Evolutionary conservation across 2,329 filamentous ascomycete species (phyloP), one percentile per base, ranked within the genome.

Genomic region (Claviceps pazoutovae): DNA sequence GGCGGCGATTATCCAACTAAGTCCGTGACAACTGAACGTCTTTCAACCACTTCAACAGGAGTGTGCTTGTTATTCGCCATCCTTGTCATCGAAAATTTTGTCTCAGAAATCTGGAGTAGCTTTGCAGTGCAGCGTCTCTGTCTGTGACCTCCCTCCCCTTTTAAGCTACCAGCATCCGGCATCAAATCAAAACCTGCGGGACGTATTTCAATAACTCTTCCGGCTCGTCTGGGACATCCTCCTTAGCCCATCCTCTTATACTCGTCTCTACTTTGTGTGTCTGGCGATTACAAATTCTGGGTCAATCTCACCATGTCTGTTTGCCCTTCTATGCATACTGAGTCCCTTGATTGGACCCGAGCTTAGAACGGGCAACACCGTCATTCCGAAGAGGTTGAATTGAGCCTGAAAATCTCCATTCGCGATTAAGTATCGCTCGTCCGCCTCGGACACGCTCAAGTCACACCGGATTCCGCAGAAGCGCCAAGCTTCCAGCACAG

Each of bases 281-380:
- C 34, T 11, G 34, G 26, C 37, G n/a, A 34, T 46, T 39, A 39
- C 26, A 16, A 23, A 23, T 23, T 5, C 21, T n/a, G 9, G 9
- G 38, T 39, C 34, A 19, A 8, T 13, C 26, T 51, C 57, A 61
- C 39, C 54, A 61, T 61, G 60, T 54, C 50, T 51, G 44, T 55
- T 56, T 51, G 52, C 50, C 49, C 50, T 17, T 50, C 50, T 50
- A 52, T 54, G 41, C 51, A 50, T 54, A 48, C 54, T 42, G 55
- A 47, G 60, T 62, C 58, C 57, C 54, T 57, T 16, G 56, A 56
- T 51, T 58, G 59, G 60, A 59, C 60, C 53, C 54, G 54, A 51
- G 55, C 54, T 26, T 61, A 60, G 48, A 51, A 26, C 47, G 14
- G 41, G 21, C 46, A 16, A 17, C 3, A 30, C 36, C 36, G 21